Evolutionary conservation across 2,329 filamentous ascomycete genomes (phyloP), one percentile per base, ranked within the genome.

Genomic region (Penicillium brevicompactum): DNA sequence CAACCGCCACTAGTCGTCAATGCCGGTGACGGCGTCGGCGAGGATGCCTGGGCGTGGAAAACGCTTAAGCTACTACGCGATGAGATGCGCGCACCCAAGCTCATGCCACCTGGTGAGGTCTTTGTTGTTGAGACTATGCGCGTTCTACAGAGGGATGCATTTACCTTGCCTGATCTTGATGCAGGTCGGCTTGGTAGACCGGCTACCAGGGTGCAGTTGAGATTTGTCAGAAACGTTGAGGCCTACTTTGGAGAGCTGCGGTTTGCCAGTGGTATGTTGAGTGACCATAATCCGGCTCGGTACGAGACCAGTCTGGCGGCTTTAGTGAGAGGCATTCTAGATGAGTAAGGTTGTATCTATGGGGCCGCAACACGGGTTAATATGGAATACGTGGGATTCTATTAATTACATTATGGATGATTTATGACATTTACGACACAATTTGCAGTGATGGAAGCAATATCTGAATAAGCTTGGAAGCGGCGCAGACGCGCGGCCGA

Each of bases 91-190:
- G 87, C 83, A 49, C 78, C 82, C 31, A 91, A 91, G 66, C 78
- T 92, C 2, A 74, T 91, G 45, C 89, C 89, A 1, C 89, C 89
- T 0, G 89, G 89, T 1, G 89, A 92, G 68, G 87, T 92, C 0
- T 91, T 92, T 65, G 78, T 86, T 2, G 80, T 92, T 2, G 88
- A 91, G 73, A 87, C 82, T 22, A 85, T 85, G 67, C 80, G 81
- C 8, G 88, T 90, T 4, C 74, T 91, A 57, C 81, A 88, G 60
- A 77, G 88, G 11, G 85, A 89, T 65, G 85, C 87, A 0, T 88
- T 89, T 82, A 65, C 73, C 65, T 53, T 70, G 37, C 56, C 71
- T 64, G 56, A 75, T 67, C 22, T 76, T 22, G 58, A 51, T 2
- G 18, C 22, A 4, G 80, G 80, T 50, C 76, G 80, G 22, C 69